Base-by-base conservation (phyloP, 352 stramenopile genomes). In the Globisporangium paroecandrum region DNA sequence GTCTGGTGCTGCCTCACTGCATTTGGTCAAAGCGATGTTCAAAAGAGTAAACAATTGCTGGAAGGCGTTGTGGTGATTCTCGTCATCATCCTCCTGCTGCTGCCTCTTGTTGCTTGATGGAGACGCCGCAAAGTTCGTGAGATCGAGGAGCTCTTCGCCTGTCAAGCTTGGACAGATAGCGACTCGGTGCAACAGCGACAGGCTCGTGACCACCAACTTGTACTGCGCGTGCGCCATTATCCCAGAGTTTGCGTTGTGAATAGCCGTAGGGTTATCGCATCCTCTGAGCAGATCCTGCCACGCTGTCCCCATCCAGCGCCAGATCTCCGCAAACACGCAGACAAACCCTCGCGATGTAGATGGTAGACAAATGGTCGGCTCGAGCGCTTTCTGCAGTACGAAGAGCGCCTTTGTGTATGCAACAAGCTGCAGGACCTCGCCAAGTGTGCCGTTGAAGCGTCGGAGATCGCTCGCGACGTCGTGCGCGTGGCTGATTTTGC, bases 391-490 rank as follows among this genome's bases (percentile, higher is more conserved):
- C 32, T 75, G 66, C 24, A 64, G 13, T 22, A 62, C 22, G 18
- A 82, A 64, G 4, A 72, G 10, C 9, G 74, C 62, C 32, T 58
- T 71, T 7, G 68, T 57, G 55, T 85, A 87, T 20, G 64, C 20
- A 58, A 83, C 61, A n/a, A 73, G 64, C 55, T 78, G 69, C 2
- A 70, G 46, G 22, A 77, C 68, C 29, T 87, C 77, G 25, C 69
- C 65, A 5, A 74, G 46, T 15, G 78, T 84, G 36, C 77, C 78
- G 53, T 82, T 79, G 43, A 67, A 69, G 36, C 76, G 65, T 1
- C 69, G 70, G 20, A 87, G 66, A 62, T 87, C 77, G n/a, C 60
- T 66, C 1, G 75, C 61, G 9, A 81, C 29, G 12, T 77, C 73
- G 29, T 69, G 74, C 24, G 60, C 71, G 43, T 87, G 78, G 32